Base-by-base conservation (phyloP, 129 eudicot species). In the Tanacetum coccineum region DNA sequence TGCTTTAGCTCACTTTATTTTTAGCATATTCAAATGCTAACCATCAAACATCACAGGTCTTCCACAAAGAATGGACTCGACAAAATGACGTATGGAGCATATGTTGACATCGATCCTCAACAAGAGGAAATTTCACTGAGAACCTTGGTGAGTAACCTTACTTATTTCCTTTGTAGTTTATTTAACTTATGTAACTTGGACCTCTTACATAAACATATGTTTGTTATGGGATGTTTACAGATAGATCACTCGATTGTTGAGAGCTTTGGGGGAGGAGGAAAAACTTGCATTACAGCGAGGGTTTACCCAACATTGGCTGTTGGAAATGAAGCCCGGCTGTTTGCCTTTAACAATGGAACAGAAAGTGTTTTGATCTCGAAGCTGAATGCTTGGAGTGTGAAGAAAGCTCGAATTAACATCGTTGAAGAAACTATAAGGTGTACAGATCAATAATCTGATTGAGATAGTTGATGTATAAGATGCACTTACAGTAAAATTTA, bases 221-320 rank as follows among this genome's bases (percentile, higher is more conserved):
- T 22, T 26, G 1, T 19, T 52, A 2, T 60, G 40, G 32, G 50
- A 46, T 60, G 48, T 52, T 57, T 68, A 67, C 95, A 88, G 96
- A 74, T 85, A 25, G 96, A 88, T 77, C 86, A 80, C 59, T 88
- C 96, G 7, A 81, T 88, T 28, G 19, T 88, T 26, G 96, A 88
- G 79, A 83, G 83, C 68, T 88, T 82, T 53, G 96, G 84, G 14
- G 90, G 86, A 30, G 78, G 75, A 59, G 96, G 96, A 51, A 81
- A 64, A 69, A 73, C 79, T 22, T 84, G 89, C 73, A 86, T 89
- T 9, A 83, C 94, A 25, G 78, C 96, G 11, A 78, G 96, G 49
- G 96, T 80, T 70, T 86, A 89, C 77, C 96, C 96, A 13, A 68
- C 74, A 19, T 30, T 81, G 70, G 96, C 96, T 14, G 78, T 78